Conservation (phyloP, 2,329 filamentous ascomycete genomes). For the Fusarium sp. region DNA sequence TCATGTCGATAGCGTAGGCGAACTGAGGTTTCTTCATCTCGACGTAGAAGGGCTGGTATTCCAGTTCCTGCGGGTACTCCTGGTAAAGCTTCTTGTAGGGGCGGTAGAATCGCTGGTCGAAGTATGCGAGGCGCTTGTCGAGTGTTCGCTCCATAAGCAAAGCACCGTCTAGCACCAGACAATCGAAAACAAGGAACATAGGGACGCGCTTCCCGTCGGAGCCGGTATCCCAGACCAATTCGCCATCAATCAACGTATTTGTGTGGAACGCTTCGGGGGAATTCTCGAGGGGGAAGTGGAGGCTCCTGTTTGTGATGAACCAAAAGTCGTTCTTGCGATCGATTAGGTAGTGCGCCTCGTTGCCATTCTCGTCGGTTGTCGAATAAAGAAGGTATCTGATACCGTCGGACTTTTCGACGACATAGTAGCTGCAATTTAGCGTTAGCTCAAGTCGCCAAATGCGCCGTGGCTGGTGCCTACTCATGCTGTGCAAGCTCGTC, state of each 20-base stretch:
- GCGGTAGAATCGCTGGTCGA: constrained; percentile 80
- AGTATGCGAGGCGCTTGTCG: constrained; percentile 89
- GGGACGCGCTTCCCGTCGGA: constrained; percentile 75
- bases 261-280: constrained; percentile 78
- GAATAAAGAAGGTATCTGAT: constrained; percentile 96
- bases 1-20: constrained; percentile 88
- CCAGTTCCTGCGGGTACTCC: constrained; percentile 75
- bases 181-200: constrained; percentile 94
- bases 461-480: constrained; percentile 56
- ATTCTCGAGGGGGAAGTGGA: constrained; percentile 83
- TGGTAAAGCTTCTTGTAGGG: constrained; percentile 75
- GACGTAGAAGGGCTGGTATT: constrained; percentile 81
- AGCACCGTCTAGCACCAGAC: constrained; percentile 82
- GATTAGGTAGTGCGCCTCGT: constrained; percentile 89
- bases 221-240: constrained; percentile 88
- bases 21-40: constrained; percentile 92
- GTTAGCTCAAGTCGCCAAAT: constrained; percentile 1
- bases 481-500: constrained; percentile 84
- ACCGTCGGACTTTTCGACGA: constrained; percentile 98
- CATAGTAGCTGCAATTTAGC: constrained; percentile 76
- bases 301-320: constrained; percentile 74
- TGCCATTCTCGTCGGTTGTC: constrained; percentile 70
- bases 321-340: constrained; percentile 99
- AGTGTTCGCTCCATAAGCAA: constrained; percentile 82
- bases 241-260: constrained; percentile 88